Conservation (phyloP, 768 basidiomycete species). For the Fibroporia radiculosa region DNA sequence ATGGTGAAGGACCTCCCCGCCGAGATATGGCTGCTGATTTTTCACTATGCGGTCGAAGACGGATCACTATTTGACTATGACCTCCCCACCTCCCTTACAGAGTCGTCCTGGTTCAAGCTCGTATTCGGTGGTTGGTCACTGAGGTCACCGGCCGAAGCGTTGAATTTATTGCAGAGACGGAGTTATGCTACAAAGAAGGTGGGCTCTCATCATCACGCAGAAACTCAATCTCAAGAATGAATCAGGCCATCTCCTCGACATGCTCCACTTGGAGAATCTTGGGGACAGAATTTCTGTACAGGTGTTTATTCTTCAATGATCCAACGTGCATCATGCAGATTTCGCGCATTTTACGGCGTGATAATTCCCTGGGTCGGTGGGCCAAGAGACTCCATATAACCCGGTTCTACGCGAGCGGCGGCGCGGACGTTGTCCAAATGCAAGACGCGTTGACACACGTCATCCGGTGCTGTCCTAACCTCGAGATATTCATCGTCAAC, state of each 20-base stretch:
- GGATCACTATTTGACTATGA: slow-evolving; percentile 57
- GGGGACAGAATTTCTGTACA: slow-evolving; percentile 60
- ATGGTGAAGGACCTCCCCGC: slow-evolving; percentile 42
- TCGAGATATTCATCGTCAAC: slow-evolving; percentile 65
- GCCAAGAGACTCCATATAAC: slow-evolving; percentile 64
- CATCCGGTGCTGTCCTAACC: slow-evolving; percentile 60
- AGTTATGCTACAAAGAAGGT: slow-evolving; percentile 68
- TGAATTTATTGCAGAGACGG: slow-evolving; percentile 48
- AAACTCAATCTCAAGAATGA: slow-evolving; percentile 1
- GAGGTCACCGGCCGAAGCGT: slow-evolving; percentile 49
- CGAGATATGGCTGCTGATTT: slow-evolving; percentile 65
- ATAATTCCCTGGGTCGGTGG: slow-evolving; percentile 60
- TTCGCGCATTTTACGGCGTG: slow-evolving; percentile 42
- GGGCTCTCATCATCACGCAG: slow-evolving; percentile 8
- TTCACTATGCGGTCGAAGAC: slow-evolving; percentile 64
- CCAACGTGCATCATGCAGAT: slow-evolving; percentile 47
- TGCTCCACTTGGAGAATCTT: slow-evolving; percentile 57
- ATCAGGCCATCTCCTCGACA: slow-evolving; percentile 58
- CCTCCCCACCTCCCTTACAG: slow-evolving; percentile 54
- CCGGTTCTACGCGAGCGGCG: slow-evolving; percentile 37
- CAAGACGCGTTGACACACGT: slow-evolving; percentile 50
- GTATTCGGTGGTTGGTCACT: slow-evolving; percentile 46
- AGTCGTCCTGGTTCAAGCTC: slow-evolving; percentile 57
- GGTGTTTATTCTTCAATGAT: slow-evolving; percentile 59
- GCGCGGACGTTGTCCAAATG: slow-evolving; percentile 38